Conservation (phyloP, 192 early-diverging fungal genomes). For the Mortierella alpina region DNA sequence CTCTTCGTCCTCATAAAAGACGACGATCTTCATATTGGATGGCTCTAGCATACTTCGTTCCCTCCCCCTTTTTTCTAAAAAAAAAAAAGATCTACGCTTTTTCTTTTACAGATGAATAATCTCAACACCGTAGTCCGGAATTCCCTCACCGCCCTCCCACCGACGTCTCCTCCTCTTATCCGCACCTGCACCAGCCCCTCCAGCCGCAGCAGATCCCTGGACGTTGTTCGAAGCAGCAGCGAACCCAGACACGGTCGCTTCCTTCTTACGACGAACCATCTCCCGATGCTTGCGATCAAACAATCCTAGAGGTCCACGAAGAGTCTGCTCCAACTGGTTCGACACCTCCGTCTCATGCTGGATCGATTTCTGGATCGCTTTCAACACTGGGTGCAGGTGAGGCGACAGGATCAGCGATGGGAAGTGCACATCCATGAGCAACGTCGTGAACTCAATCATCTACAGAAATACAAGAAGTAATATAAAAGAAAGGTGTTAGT, state of each 20-base stretch:
- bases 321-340: slow-evolving; percentile 47
- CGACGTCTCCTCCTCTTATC: slow-evolving; percentile 57
- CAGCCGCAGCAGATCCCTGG: slow-evolving; percentile 3
- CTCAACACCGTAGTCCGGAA: slow-evolving; percentile 62
- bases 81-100: background rate
- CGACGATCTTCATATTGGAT: too few relatives aligned
- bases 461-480: slow-evolving; percentile 21
- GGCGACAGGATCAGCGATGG: slow-evolving; percentile 60
- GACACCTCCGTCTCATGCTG: slow-evolving; percentile 34
- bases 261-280: slow-evolving; percentile 33
- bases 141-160: slow-evolving; percentile 58
- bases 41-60: background rate
- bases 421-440: slow-evolving; percentile 62
- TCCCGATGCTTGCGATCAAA: slow-evolving; percentile 57
- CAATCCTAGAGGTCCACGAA: slow-evolving; percentile 53
- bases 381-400: slow-evolving; percentile 51
- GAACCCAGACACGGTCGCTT: slow-evolving; percentile 15
- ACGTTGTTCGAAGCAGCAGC: background rate
- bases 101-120: slow-evolving; percentile 59
- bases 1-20: background rate
- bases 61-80: background rate
- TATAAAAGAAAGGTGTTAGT: slow-evolving; percentile 4
- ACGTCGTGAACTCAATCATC: slow-evolving; percentile 57
- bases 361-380: slow-evolving; percentile 34
- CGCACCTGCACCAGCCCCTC: slow-evolving; percentile 16